Conservation (phyloP, 108 stramenopile species). For the Seminavis robusta region DNA sequence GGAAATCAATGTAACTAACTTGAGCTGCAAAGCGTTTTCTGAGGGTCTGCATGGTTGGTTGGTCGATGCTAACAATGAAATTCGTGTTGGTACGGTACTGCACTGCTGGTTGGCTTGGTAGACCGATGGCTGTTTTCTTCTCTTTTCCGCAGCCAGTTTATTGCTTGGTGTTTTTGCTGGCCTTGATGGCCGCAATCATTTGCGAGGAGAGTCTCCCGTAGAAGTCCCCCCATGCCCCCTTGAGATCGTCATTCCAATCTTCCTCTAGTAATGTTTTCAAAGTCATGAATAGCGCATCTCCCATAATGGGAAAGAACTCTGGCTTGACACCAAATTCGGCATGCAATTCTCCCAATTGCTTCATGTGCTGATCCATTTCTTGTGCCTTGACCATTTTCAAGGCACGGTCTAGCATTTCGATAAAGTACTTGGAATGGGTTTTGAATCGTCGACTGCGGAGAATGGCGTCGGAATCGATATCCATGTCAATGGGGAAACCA, state of each 20-base stretch:
- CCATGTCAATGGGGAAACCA: constrained; percentile 34
- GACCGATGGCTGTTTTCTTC: too few species aligned
- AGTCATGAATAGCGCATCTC: constrained; percentile 23
- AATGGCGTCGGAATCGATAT: constrained; percentile 11
- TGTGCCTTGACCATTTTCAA: constrained; percentile 41
- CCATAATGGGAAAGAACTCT: constrained; percentile 31
- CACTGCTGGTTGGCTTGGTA: too few species aligned
- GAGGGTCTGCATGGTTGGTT: too few species aligned
- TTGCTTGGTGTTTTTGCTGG: too few species aligned
- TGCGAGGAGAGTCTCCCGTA: constrained; percentile 26
- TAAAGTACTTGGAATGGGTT: constrained; percentile 24
- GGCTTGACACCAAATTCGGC: constrained; percentile 31
- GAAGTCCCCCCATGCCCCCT: constrained; percentile 34
- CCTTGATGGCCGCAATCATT: too few species aligned
- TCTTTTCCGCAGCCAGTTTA: too few species aligned
- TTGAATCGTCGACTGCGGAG: constrained; percentile 23
- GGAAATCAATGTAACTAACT: too few species aligned
- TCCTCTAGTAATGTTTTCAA: constrained; percentile 25
- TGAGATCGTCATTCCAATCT: constrained; percentile 13
- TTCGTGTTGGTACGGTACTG: too few species aligned
- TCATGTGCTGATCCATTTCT: constrained; percentile 11
- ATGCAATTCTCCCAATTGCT: constrained; percentile 29
- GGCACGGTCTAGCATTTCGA: constrained; percentile 30
- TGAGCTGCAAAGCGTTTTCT: too few species aligned
- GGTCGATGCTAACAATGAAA: too few species aligned